Base-by-base conservation (phyloP, 2,329 filamentous ascomycete species). In the Paracorniculantispora psalliotae region DNA sequence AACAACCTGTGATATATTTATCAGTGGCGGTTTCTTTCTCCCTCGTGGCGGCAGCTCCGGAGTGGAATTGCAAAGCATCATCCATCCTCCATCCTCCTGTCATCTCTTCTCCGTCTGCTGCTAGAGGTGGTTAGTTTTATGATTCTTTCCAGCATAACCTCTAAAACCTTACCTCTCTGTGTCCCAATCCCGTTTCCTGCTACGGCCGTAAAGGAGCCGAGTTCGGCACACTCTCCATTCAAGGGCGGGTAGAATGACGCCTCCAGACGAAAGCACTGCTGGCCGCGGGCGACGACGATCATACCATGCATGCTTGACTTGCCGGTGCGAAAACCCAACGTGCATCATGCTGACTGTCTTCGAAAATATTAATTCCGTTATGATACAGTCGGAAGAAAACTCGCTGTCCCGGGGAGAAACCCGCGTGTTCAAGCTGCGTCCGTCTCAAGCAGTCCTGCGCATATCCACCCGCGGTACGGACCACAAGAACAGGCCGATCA, bases 351-450 rank as follows among this genome's bases (percentile, higher is more conserved):
- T 37, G 4, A 13, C 21, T 6, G 19, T 17, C 3, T 10, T 5
- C n/a, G 26, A 4, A 4, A 33, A 51, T 53, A 12, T 35, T 26
- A 10, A 26, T 53, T 21, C 26, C 19, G 35, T 13, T 37, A 17
- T 26, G 1, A 17, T 25, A 25, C 48, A 62, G 59, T 19, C 23
- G 50, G 39, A 81, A 81, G 64, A 81, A 81, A 65, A 80, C 75
- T 2, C 74, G 79, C 35, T 81, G 79, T 64, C 79, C 79, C 0
- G 79, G 77, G 7, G 79, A 81, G 66, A 79, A 76, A 63, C 79
- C 79, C 5, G 72, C 75, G 1, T 81, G 79, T 60, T 81, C 79
- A 10, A 79, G 77, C 63, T 81, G 79, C 64, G 69, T 75, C 12
- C 75, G 79, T 17, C 70, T 81, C 9, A 75, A 74, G 52, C 79